phyloP scores from a whole-genome alignment of 2,329 filamentous ascomycete species.

The Calonectria ilicicola region DNA sequence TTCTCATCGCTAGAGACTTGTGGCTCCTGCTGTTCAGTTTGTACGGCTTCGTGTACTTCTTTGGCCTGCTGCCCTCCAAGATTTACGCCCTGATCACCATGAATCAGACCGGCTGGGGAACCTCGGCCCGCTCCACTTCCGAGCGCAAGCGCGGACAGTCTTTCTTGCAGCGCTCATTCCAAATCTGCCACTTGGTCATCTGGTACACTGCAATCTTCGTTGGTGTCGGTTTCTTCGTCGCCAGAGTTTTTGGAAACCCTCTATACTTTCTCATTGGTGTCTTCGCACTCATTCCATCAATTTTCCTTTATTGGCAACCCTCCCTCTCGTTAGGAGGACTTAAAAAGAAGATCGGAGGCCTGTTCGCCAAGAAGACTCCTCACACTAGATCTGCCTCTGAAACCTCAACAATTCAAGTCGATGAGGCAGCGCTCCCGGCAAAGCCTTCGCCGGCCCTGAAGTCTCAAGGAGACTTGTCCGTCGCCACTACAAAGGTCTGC shows the following conservation, averaged over 20 bases:
- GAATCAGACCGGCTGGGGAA: conserved; percentile 30
- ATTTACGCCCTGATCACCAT: conserved; percentile 27
- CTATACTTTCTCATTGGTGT: conserved; percentile 19
- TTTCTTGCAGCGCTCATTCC: conserved; percentile 25
- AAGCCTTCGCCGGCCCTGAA: too few relatives aligned
- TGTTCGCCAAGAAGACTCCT: not conserved
- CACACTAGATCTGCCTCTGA: too few relatives aligned
- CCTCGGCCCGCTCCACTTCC: conserved; percentile 20
- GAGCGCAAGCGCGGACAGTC: conserved; percentile 25
- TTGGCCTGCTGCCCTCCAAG: conserved; percentile 29
- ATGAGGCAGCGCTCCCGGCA: too few relatives aligned
- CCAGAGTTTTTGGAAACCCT: conserved; percentile 12
- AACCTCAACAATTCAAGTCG: too few relatives aligned
- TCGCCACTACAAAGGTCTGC: too few relatives aligned
- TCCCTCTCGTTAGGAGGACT: not conserved
- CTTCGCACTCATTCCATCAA: conserved; percentile 15
- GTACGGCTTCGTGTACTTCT: conserved; percentile 32
- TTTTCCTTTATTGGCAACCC: conserved; percentile 23
- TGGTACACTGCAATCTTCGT: conserved; percentile 28
- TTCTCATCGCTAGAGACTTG: conserved; percentile 25
- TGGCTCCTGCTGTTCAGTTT: conserved; percentile 28
- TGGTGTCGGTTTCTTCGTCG: conserved; percentile 25
- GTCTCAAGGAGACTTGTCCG: too few relatives aligned
- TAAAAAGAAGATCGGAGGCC: not conserved
- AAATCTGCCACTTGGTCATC: conserved; percentile 24